Evolutionary conservation across 306 rosid genomes (phyloP).

Genomic region (Arachis hypogaea): DNA sequence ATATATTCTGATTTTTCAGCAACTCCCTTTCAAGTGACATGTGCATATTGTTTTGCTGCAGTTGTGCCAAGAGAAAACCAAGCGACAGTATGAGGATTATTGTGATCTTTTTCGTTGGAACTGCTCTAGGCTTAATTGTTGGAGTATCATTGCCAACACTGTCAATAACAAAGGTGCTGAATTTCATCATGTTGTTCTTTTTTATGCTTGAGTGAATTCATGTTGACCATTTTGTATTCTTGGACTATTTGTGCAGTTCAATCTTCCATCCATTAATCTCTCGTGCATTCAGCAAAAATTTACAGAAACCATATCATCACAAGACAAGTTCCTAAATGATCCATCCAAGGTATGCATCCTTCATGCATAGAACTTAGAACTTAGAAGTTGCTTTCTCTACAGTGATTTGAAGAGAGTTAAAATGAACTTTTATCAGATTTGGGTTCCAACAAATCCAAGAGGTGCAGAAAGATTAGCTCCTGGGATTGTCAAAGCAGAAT

Average conservation of each 20-base stretch:
- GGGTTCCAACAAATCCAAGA: constrained; percentile 92
- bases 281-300: constrained; percentile 47
- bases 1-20: background rate
- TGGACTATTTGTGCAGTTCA: constrained; percentile 56
- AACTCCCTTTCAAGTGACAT: constrained; percentile 25
- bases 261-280: constrained; percentile 61
- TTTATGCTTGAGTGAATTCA: constrained; percentile 21
- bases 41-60: constrained; percentile 53
- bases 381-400: background rate
- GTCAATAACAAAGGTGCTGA: constrained; percentile 76
- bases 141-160: constrained; percentile 78
- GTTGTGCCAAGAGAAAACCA: constrained; percentile 66
- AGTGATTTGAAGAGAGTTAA: background rate
- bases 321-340: constrained; percentile 46
- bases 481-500: constrained; percentile 69
- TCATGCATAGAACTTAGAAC: background rate
- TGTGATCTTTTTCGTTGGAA: constrained; percentile 73
- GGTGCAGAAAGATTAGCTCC: constrained; percentile 93
- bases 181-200: constrained; percentile 21
- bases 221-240: constrained; percentile 2
- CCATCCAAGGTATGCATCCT: constrained; percentile 60
- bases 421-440: constrained; percentile 64
- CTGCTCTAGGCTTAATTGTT: constrained; percentile 76
- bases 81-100: constrained; percentile 72
- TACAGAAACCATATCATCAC: constrained; percentile 43